These are phyloP conservation scores for Chenopodium berlandieri DNA, from an alignment of 148 eudicot species.

Conservation along the genomic window DNA sequence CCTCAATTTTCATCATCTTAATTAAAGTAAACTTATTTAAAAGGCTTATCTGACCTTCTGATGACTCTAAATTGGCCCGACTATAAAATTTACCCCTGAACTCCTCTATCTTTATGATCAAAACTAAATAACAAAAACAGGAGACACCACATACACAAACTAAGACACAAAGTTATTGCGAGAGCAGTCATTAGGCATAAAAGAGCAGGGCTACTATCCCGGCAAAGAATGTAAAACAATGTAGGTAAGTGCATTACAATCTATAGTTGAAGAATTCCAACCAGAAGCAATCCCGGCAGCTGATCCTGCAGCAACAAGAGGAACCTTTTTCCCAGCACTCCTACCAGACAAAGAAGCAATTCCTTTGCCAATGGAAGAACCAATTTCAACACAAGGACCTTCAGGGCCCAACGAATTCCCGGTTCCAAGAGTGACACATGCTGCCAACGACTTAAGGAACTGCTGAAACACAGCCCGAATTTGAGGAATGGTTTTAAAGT, in stretches of 20 bases:
- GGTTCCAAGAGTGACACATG: conserved; percentile 84
- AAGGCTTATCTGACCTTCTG: not conserved
- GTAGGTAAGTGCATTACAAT: conserved; percentile 28
- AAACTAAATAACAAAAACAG: not conserved
- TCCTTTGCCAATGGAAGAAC: conserved; percentile 81
- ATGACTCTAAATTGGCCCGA: not conserved
- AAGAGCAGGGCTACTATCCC: not conserved
- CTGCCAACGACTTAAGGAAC: conserved; percentile 71
- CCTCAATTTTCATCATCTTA: not conserved
- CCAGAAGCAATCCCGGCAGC: conserved; percentile 99
- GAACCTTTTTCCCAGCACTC: conserved; percentile 45
- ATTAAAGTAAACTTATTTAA: not conserved
- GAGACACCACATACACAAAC: not conserved
- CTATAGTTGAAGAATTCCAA: conserved; percentile 40
- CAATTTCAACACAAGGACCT: conserved; percentile 98
- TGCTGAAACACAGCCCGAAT: conserved; percentile 51
- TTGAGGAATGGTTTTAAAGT: conserved; percentile 14
- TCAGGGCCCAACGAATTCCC: conserved; percentile 96
- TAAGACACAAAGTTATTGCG: not conserved
- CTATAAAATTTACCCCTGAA: not conserved
- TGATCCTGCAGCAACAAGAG: conserved; percentile 89
- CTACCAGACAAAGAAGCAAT: conserved; percentile 48
- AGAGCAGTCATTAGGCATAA: not conserved
- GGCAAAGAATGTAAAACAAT: not conserved
- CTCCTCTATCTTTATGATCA: not conserved